Conservation (phyloP, 2,329 filamentous ascomycete genomes). For the Colletotrichum graminicola region DNA sequence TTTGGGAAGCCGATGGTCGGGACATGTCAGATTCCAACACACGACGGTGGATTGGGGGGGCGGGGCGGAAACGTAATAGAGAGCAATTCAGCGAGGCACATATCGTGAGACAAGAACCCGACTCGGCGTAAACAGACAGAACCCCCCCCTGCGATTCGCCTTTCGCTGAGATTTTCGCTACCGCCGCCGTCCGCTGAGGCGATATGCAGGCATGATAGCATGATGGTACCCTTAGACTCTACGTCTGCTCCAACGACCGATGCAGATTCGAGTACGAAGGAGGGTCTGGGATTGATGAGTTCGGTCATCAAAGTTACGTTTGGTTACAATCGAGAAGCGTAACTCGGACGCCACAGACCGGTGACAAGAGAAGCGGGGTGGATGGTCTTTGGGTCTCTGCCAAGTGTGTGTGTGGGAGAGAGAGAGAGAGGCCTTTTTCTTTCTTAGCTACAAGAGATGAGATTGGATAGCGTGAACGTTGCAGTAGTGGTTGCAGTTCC, state of each 20-base stretch:
- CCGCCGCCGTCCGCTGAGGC: not conserved
- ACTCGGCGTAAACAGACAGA: not conserved
- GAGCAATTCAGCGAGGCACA: constrained; percentile 18
- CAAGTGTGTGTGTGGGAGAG: no score
- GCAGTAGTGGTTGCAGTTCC: constrained; percentile 10
- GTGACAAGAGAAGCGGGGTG: not conserved
- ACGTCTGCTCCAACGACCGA: not conserved
- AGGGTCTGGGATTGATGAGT: not conserved
- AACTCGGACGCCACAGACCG: not conserved
- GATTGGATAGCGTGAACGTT: constrained; percentile 1
- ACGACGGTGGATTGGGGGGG: not conserved
- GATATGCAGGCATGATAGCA: constrained; percentile 1
- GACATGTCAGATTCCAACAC: not conserved
- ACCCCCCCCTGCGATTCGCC: constrained; percentile 1
- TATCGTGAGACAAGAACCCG: constrained; percentile 5
- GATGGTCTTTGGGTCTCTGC: not conserved
- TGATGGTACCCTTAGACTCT: not conserved
- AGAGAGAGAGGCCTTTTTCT: not conserved
- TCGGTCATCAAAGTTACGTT: not conserved
- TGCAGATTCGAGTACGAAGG: not conserved
- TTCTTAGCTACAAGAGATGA: not conserved
- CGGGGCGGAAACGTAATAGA: constrained; percentile 9
- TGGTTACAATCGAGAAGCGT: not conserved
- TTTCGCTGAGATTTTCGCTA: constrained; percentile 6
- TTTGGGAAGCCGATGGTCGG: constrained; percentile 7